These are phyloP conservation scores for Saccharomyces mikatae DNA, from an alignment of 805 yeast genomes.

Conservation along the genomic window DNA sequence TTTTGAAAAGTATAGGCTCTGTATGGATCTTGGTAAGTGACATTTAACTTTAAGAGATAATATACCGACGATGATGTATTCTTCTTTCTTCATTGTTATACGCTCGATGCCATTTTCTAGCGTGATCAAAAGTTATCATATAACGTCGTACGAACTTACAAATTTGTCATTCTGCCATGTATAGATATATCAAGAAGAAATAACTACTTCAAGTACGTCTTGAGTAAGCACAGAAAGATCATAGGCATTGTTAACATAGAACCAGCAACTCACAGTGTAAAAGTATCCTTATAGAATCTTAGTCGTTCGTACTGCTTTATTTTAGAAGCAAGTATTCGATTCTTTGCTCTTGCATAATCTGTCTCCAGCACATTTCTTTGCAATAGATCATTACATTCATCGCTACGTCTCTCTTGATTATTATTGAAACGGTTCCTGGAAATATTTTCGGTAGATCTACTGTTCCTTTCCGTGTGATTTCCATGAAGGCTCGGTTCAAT, in stretches of 20 bases:
- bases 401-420: background rate
- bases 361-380: conserved; percentile 11
- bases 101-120: background rate
- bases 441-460: background rate
- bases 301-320: conserved; percentile 20
- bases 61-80: background rate
- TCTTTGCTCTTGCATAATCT: conserved; percentile 15
- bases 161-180: background rate
- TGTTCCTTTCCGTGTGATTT: background rate
- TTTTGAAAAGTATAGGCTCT: background rate
- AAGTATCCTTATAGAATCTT: conserved; percentile 23
- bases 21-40: background rate
- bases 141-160: background rate
- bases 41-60: background rate
- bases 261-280: conserved; percentile 12
- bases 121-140: background rate
- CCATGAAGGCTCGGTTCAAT: conserved; percentile 6
- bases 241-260: no score
- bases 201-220: background rate
- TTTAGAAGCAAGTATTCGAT: conserved; percentile 13
- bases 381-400: background rate
- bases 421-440: background rate
- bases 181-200: background rate
- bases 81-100: background rate
- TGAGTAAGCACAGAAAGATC: background rate